phyloP scores from a whole-genome alignment of 768 basidiomycete species.

The Mycena crocata region DNA sequence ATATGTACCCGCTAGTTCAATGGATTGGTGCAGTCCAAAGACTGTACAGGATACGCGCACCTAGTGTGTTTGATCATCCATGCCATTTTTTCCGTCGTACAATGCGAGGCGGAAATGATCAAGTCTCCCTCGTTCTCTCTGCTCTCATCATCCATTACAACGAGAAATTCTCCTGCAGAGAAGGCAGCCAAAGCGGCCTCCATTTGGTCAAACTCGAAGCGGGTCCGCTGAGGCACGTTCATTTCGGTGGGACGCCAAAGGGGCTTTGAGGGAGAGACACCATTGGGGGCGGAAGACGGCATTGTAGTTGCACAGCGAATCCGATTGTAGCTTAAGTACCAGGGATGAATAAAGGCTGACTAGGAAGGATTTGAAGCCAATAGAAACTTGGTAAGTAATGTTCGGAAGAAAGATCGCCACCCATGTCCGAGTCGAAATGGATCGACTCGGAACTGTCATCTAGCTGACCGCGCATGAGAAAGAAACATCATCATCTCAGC shows the following conservation, averaged over 20 bases:
- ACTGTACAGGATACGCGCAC: conserved; percentile 57
- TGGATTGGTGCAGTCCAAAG: conserved; percentile 3
- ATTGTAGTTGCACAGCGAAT: background rate
- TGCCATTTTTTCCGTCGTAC: conserved; percentile 97
- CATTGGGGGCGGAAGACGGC: conserved; percentile 12
- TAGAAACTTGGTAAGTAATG: background rate
- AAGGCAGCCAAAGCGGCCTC: conserved; percentile 85
- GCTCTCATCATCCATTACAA: conserved; percentile 97
- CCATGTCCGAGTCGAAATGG: too few relatives aligned
- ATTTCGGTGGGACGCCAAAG: conserved; percentile 52
- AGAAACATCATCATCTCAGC: too few relatives aligned
- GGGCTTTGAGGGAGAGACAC: conserved; percentile 33
- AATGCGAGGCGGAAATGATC: conserved; percentile 85
- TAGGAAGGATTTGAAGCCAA: background rate
- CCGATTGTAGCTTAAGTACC: background rate
- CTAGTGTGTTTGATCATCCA: conserved; percentile 98
- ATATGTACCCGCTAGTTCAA: conserved; percentile 86
- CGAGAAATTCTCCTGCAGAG: conserved; percentile 86
- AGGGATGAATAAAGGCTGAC: background rate
- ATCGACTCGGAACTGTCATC: too few relatives aligned
- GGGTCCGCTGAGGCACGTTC: conserved; percentile 45
- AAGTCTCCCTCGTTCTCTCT: conserved; percentile 98
- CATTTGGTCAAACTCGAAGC: conserved; percentile 82
- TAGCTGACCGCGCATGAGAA: too few relatives aligned
- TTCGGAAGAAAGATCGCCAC: background rate